Base-by-base conservation (phyloP, 495 filamentous ascomycete genomes). In the Aspergillus nanangensis region DNA sequence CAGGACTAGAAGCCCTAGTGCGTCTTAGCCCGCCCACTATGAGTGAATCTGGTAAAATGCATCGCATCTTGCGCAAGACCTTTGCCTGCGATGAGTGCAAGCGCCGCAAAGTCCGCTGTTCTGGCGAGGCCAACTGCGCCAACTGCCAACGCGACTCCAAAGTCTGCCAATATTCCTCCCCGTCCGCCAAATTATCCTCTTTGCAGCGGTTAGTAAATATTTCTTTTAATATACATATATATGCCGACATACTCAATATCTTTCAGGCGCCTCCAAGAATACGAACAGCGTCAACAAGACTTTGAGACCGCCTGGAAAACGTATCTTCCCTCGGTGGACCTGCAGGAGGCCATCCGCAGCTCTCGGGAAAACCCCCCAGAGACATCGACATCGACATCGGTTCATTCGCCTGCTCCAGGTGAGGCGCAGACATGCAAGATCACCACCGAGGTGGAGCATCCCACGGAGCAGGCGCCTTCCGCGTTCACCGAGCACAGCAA, bases 81-180 rank as follows among this genome's bases (percentile, higher is more conserved):
- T 56, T 47, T 31, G 51, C 55, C 5, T 58, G 55, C 32, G 51
- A 53, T 38, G 47, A 54, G 21, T 58, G 55, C 35, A 54, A 51
- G 36, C 47, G 51, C 5, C 51, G 55, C 23, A 58, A 58, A 22
- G 46, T 58, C 32, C 47, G 51, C 27, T 58, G 55, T 39, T 53
- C 50, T 10, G 55, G 55, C n/a, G 45, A 53, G 13, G 44, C 53
- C 14, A 53, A 41, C 19, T 58, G 55, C 45, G 18, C 40, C 40
- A 53, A 53, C 27, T 58, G 55, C 23, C 15, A 37, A 14, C 37
- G 53, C 23, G 53, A 56, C 21, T 45, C 25, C 19, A 56, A 56
- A 41, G n/a, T 37, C 20, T 56, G 49, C 32, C 48, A 29, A n/a
- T 56, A 56, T 32, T 50, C 53, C 23, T 52, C 53, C 10, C 53